Evolutionary conservation across 306 rosid species (phyloP), one percentile per base, ranked within the genome.

Genomic region (Leucaena leucocephala): DNA sequence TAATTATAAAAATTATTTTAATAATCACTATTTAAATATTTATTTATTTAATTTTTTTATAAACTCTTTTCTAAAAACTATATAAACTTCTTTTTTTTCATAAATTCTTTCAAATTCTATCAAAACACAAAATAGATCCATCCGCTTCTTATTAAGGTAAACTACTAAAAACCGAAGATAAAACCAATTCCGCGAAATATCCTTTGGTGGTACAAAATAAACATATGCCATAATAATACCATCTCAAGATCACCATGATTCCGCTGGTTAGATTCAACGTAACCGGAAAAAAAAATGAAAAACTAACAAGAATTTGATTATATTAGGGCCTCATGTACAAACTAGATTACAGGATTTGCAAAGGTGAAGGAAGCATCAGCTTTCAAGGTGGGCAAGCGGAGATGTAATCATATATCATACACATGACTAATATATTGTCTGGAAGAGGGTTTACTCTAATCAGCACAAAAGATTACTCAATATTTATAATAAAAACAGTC

Each of bases 401-500:
- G 57, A 76, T 49, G 71, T 67, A 48, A 74, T 36, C 62, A 72
- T 27, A 27, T 76, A 78, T 58, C 49, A 74, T 82, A 38, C 39
- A 64, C 75, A 79, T 82, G 33, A 75, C 34, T 70, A 19, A 63
- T 49, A 57, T 78, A 65, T 76, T 71, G 84, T 79, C 43, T 34
- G 54, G 73, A 78, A 49, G 68, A 68, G 83, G 71, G 71, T 78
- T 79, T 83, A 81, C 89, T 87, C 83, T 40, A 34, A 42, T 72
- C 17, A 70, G 71, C 43, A 74, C 46, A 69, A 71, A 76, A 76
- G 63, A 76, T 71, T 81, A 81, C 82, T 85, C 75, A 78, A 91
- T 87, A 87, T 78, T 59, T 79, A 80, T 64, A 78, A 68, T 59
- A 75, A 46, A 68, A 85, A 40, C 42, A 63, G 45, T 90, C 88